Base-by-base conservation (phyloP, 768 basidiomycete species). In the Russula lepida region DNA sequence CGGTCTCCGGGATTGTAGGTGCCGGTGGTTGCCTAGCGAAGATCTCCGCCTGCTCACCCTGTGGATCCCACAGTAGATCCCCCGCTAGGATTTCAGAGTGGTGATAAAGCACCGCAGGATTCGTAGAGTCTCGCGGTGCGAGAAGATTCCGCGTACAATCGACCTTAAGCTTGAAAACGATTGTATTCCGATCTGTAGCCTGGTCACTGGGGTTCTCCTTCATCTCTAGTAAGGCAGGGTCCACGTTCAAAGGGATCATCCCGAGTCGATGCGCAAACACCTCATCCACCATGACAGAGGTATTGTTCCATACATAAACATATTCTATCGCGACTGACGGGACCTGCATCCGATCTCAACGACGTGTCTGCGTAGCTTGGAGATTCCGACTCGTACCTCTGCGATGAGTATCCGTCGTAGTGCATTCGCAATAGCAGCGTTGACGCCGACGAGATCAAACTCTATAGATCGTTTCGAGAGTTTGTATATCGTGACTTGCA, bases 351-450 rank as follows among this genome's bases (percentile, higher is more conserved):
- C 55, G 62, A 56, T 33, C 50, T 13, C 48, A 56, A 41, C 19
- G 25, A 39, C 44, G 9, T 17, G 17, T 43, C 30, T n/a, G 21
- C 12, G 30, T 39, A 55, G 56, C 23, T 2, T 53, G 19, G 6
- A 54, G 23, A 55, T 30, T 19, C 4, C 8, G 23, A 35, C 82
- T 56, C 60, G 3, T 57, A 93, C 95, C 81, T 99, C 97, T 11
- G 95, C 89, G 50, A 98, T 89, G 71, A 98, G 79, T 57, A 97
- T 92, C 59, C 97, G 80, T 28, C 97, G 80, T 65, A 95, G 83
- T 0, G 95, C 93, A 72, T 99, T 98, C 32, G 97, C 94, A 60
- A 99, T 89, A 17, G 92, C 90, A 0, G 97, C 91, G 71, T 99
- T 95, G 30, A 98, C 88, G 6, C 95, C 95, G 58, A 98, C 82